Evolutionary conservation across 2,329 filamentous ascomycete species (phyloP), one percentile per base, ranked within the genome.

Genomic region (Ascochyta koolunga): DNA sequence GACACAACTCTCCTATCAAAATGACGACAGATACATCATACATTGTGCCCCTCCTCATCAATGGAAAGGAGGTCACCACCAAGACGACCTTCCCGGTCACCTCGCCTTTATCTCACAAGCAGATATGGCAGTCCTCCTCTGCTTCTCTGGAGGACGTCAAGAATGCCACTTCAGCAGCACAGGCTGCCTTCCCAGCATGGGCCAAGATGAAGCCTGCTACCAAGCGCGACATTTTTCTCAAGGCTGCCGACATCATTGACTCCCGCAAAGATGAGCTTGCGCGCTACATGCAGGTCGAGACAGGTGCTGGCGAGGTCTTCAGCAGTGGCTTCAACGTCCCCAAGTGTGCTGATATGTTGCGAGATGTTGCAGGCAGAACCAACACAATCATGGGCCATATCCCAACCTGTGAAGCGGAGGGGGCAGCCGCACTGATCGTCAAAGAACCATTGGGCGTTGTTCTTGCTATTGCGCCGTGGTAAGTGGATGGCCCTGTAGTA

Each of bases 381-480:
- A 69, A 77, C 6, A 72, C 72, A 2, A 75, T 84, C 13, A 76
- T 77, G 62, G 83, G 83, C 1, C 67, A 69, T 9, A 79, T 83
- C 16, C 83, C 82, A 0, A 73, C 73, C 2, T 77, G 79, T 18
- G 70, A 70, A 13, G 65, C 83, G 15, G 78, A 83, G 32, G 81
- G 80, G 0, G 80, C 80, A 21, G 80, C 76, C 42, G 89, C 86
- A 0, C 78, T 95, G 61, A 77, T 96, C 4, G 75, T 87, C 59
- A 88, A 86, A 68, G 89, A 93, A 74, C 90, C 91, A 0, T 91
- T 85, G 64, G 91, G 91, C 1, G 90, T 95, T 7, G 81, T 93
- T 15, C 77, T 96, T 25, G 87, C 85, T 2, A 91, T 96, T 72
- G 89, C 89, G 2, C 90, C 91, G 9, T 96, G 91, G 91, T 92